Evolutionary conservation across 2,329 filamentous ascomycete genomes (phyloP).

Genomic region (Alternaria metachromatica): DNA sequence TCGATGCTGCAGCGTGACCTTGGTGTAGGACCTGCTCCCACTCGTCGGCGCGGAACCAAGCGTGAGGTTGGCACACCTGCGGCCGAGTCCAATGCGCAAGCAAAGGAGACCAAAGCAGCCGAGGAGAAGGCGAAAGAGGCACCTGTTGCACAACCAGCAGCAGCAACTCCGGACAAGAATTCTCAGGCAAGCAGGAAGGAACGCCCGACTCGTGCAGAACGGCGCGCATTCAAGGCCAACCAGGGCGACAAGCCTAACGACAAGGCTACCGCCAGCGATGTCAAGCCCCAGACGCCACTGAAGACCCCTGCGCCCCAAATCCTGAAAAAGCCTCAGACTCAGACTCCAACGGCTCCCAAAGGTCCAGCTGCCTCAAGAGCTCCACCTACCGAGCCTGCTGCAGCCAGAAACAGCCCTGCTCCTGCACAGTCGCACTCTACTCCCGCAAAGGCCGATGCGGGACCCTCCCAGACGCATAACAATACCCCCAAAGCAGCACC

Average conservation of each 20-base stretch:
- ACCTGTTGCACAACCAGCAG: conserved; percentile 18
- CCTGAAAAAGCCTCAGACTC: conserved; percentile 49
- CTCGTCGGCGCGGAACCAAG: conserved; percentile 50
- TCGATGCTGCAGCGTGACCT: conserved; percentile 69
- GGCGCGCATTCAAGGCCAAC: conserved; percentile 48
- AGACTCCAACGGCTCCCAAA: conserved; percentile 36
- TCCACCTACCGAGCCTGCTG: conserved; percentile 38
- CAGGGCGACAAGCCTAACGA: conserved; percentile 42
- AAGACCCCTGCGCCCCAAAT: conserved; percentile 46
- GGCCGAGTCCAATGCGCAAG: conserved; percentile 26
- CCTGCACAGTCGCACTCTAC: conserved; percentile 24
- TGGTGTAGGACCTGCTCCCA: conserved; percentile 58
- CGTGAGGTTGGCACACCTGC: conserved; percentile 38
- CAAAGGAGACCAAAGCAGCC: conserved; percentile 34
- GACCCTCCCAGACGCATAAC: conserved; percentile 10
- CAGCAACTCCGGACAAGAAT: conserved; percentile 34
- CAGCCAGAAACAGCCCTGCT: conserved; percentile 26
- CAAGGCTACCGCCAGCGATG: conserved; percentile 28
- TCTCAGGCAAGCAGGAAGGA: conserved; percentile 46
- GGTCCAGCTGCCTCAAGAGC: conserved; percentile 38
- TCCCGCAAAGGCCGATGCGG: conserved; percentile 21
- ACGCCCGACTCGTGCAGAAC: conserved; percentile 47
- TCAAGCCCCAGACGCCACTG: conserved; percentile 31
- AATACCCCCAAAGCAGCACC: conserved; percentile 15
- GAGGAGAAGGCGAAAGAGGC: conserved; percentile 41